Base-by-base conservation (phyloP, 805 yeast species). In the Nakazawaea molendinolei region DNA sequence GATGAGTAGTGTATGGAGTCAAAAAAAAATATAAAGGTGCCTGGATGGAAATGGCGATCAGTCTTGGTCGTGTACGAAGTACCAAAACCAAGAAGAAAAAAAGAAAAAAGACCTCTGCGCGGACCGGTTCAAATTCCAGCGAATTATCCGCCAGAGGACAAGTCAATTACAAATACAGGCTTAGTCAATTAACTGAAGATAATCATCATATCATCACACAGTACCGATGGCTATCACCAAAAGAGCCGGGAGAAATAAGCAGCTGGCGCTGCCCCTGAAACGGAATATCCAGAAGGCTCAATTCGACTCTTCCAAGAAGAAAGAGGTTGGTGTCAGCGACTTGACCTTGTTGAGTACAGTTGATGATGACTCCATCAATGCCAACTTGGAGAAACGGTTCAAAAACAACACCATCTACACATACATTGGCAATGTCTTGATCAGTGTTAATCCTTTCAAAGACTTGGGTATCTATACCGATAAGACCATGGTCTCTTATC, bases 281-380 rank as follows among this genome's bases (percentile, higher is more conserved):
- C 68, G 74, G 46, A 77, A 63, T 26, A 78, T 84, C 38, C 77
- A 84, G 53, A 90, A 90, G 65, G 97, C 97, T 10, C 82, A 86
- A 33, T 92, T 87, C 55, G 97, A 92, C 49, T 60, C 81, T 23
- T 65, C 77, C 36, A 87, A 87, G 63, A 86, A 86, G 70, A 86
- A 87, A 57, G 97, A 92, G 60, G 97, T 92, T n/a, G 99, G 99
- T 36, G 97, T 92, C 7, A 81, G 95, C 28, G 99, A 92, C 60
- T 67, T 92, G 52, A 92, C 99, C 1, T 63, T 92, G 36, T 68
- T 92, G 43, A 80, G 95, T 19, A 83, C 81, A 42, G 90, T 92
- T 51, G 71, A 92, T 30, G 97, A 92, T 56, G 95, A 86, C 40
- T 71, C 95, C 28, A 92, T 92, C 64, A 86, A 87, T 53, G 95